Evolutionary conservation across 129 eudicot species (phyloP), one percentile per base, ranked within the genome.

Genomic region (Lactuca sativa): DNA sequence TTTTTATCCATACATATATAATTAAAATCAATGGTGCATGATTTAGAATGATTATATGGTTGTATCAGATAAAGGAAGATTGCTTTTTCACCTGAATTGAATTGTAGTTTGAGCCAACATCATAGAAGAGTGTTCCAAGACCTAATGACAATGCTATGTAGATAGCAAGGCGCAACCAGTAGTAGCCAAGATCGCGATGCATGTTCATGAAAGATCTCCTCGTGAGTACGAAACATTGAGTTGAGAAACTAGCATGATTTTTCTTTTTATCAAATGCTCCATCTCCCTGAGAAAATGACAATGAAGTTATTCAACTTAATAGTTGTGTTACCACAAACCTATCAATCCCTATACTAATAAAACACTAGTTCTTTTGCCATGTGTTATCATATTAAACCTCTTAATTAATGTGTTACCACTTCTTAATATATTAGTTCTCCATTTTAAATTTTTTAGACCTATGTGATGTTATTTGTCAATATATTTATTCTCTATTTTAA

Each of bases 161-260:
- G 59, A 84, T 79, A 38, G 66, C 89, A 15, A 87, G 60, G 4
- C 95, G 89, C 66, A 87, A 64, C 93, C 93, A 86, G 60, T 86
- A 86, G 68, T 86, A 86, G 16, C 89, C 93, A 5, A 73, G 71
- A 56, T 84, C 89, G 6, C 95, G 95, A 62, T 76, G 81, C 95
- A 87, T 86, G 72, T 86, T 86, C 15, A 73, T 34, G 37, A 76
- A 84, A 3, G 95, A 87, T 62, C 95, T 74, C 58, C 18, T 68
- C 3, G 89, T 87, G 40, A 87, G 83, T 66, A 87, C 83, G 17
- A 52, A 51, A 21, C 85, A 76, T 63, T 87, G 95, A 18, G 81
- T 84, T 11, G 67, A 16, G 79, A 87, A 83, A 25, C 83, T 66
- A 52, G 89, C 85, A 54, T 77, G 85, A 11, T 68, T 72, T 57